Evolutionary conservation across 1,284 basidiomycete species (phyloP).

Genomic region (Phlebopus sp.): DNA sequence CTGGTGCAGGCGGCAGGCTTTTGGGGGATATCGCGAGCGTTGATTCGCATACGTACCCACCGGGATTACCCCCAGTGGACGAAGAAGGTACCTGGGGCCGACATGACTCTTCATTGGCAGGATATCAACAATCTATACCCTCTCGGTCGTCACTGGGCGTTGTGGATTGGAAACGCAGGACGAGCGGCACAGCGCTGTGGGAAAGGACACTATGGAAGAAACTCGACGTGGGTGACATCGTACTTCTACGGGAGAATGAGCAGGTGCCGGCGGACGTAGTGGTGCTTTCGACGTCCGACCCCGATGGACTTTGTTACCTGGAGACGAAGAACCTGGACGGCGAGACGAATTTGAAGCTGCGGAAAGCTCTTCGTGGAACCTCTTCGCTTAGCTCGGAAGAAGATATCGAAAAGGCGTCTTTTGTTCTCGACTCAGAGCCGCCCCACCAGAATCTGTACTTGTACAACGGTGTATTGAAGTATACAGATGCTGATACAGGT

Average conservation of each 20-base stretch:
- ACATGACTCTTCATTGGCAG: conserved; percentile 33
- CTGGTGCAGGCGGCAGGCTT: conserved; percentile 38
- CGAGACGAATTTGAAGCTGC: conserved; percentile 93
- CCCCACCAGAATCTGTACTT: conserved; percentile 92
- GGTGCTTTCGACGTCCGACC: conserved; percentile 84
- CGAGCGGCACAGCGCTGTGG: conserved; percentile 79
- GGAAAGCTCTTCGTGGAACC: conserved; percentile 78
- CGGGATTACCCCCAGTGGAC: conserved; percentile 27
- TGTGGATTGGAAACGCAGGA: conserved; percentile 72
- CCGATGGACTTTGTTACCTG: conserved; percentile 83
- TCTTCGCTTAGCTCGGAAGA: conserved; percentile 81
- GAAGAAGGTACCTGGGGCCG: conserved; percentile 22
- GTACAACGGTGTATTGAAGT: conserved; percentile 86
- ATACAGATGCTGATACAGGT: conserved; percentile 50
- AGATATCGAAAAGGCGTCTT: conserved; percentile 84
- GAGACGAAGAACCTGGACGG: conserved; percentile 97
- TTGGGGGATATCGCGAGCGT: conserved; percentile 58
- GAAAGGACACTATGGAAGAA: conserved; percentile 99
- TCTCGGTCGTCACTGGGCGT: conserved; percentile 64
- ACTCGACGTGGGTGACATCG: conserved; percentile 95
- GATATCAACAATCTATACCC: conserved; percentile 54
- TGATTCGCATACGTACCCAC: conserved; percentile 66
- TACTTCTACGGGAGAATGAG: conserved; percentile 89
- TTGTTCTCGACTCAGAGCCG: conserved; percentile 89
- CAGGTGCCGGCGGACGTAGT: conserved; percentile 95